Conservation (phyloP, 306 rosid species). For the Acacia melanoxylon region DNA sequence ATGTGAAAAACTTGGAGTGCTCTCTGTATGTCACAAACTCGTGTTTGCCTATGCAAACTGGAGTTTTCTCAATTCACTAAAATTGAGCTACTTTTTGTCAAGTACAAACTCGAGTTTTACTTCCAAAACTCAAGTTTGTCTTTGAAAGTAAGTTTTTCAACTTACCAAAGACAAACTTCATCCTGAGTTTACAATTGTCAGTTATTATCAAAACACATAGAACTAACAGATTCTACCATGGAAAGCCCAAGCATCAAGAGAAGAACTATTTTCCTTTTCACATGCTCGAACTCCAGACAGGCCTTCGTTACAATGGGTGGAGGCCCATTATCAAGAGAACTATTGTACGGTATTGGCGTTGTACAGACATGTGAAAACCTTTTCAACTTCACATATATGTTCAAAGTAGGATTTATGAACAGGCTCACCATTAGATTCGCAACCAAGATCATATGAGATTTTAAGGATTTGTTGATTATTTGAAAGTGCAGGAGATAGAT, state of each 20-base stretch:
- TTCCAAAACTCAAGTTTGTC: too few species aligned
- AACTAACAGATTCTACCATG: constrained; percentile 45
- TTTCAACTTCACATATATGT: constrained; percentile 65
- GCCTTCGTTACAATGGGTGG: constrained; percentile 64
- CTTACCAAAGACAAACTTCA: too few species aligned
- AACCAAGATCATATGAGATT: constrained; percentile 36
- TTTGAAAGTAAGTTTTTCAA: too few species aligned
- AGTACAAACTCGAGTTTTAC: too few species aligned
- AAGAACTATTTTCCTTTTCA: constrained; percentile 56
- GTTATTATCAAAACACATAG: too few species aligned
- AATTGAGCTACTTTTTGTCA: too few species aligned
- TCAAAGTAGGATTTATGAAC: constrained; percentile 49
- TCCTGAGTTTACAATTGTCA: too few species aligned
- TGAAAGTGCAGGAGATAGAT: constrained; percentile 74
- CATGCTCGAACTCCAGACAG: constrained; percentile 52
- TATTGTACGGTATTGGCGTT: constrained; percentile 50
- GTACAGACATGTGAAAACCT: constrained; percentile 65
- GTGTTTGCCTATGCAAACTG: too few species aligned
- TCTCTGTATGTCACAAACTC: too few species aligned
- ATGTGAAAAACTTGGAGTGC: too few species aligned
- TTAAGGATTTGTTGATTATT: constrained; percentile 48
- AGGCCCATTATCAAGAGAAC: constrained; percentile 38
- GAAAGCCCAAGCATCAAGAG: constrained; percentile 64
- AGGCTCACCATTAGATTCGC: constrained; percentile 36
- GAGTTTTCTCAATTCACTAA: too few species aligned